Base-by-base conservation (phyloP, 2,329 filamentous ascomycete species). In the Nemania sp. region DNA sequence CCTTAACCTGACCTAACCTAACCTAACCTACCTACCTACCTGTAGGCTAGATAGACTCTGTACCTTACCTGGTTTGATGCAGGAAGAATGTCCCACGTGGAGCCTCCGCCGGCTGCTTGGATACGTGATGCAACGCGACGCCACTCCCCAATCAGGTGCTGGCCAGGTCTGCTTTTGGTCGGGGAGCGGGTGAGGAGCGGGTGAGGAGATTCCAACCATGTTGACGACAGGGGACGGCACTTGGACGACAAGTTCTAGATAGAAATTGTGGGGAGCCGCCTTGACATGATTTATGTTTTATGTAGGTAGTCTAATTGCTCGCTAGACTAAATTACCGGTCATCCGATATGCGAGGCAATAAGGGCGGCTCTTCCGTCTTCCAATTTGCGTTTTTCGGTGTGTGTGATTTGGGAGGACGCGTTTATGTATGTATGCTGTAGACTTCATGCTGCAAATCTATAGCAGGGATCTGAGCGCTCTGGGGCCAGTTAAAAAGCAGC, bases 171-270 rank as follows among this genome's bases (percentile, higher is more conserved):
- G 22, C 20, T 66, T 58, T 54, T 32, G 58, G 64, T 43, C 45
- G 15, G 35, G 35, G 35, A 41, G 35, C 35, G 43, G 43, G 43
- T 47, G 22, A 55, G 54, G 54, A 24, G 62, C 57, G 49, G 54
- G 18, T 29, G 20, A 64, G 35, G 55, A 18, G 55, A 53, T 49
- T 54, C n/a, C 7, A 47, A 35, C 59, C 53, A 60, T 58, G 47
- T 20, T 22, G n/a, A 41, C 22, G 54, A 63, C 67, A 69, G 67
- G 67, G 62, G 63, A 57, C 67, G 67, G 67, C 67, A 69, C 59
- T 69, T 69, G 20, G 38, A 52, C 38, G 18, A 45, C 13, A 45
- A 32, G 29, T 63, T 54, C 3, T 6, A 13, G 35, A 41, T 58
- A 32, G 57, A 55, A 55, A 66, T 52, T 62, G 58, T 47, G 63